Percentiles rank a stretch among this genome's conserved stretches.
These are phyloP conservation scores for Sanghuangporus weigelae DNA, from an alignment of 1,284 basidiomycete genomes.

Conservation along the genomic window DNA sequence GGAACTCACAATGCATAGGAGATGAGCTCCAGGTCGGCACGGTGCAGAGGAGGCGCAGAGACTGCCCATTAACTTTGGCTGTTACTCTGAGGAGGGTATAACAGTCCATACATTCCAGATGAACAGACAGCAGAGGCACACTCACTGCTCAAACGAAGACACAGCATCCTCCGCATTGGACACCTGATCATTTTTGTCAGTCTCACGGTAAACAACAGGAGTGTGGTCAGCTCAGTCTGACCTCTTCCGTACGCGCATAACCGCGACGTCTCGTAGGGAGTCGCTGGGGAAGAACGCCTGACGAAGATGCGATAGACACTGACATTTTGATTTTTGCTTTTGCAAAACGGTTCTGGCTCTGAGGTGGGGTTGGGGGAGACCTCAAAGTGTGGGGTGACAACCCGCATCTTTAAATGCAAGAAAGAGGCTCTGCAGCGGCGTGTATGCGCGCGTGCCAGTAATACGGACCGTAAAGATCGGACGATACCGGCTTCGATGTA, in stretches of 20 bases:
- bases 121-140: not conserved
- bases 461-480: not conserved
- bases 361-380: not conserved
- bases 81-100: slow-evolving; percentile 31
- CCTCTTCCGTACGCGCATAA: slow-evolving; percentile 8
- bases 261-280: slow-evolving; percentile 2
- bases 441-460: slow-evolving; percentile 3
- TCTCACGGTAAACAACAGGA: not conserved
- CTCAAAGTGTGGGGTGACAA: not conserved
- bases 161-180: slow-evolving; percentile 10
- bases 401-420: not conserved
- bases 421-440: slow-evolving; percentile 2
- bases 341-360: not conserved
- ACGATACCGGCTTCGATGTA: not conserved
- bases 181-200: slow-evolving; percentile 1
- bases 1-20: slow-evolving; percentile 48
- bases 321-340: not conserved
- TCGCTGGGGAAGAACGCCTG: not conserved
- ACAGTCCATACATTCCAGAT: not conserved
- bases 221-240: not conserved
- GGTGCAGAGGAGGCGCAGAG: slow-evolving; percentile 52
- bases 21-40: slow-evolving; percentile 58
- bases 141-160: slow-evolving; percentile 12
- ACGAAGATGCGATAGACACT: slow-evolving; percentile 10
- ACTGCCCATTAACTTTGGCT: slow-evolving; percentile 33